These are phyloP conservation scores for Jatropha multifida DNA, from an alignment of 441 rosid species.

Conservation along the genomic window DNA sequence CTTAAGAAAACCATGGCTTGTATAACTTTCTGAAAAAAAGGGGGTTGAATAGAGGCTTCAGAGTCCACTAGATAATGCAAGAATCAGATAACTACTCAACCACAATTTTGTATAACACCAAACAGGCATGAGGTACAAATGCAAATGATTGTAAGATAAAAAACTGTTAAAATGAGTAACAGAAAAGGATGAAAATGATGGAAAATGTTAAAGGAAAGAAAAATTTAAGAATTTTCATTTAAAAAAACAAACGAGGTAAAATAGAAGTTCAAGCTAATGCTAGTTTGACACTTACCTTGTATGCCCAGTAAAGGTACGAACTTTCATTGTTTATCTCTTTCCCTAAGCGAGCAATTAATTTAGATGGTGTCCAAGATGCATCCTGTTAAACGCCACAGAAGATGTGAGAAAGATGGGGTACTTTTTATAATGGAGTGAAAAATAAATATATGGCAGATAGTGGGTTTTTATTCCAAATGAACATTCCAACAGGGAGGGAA, in stretches of 20 bases:
- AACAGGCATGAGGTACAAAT: not conserved
- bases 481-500: not conserved
- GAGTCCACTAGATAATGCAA: not conserved
- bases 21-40: not conserved
- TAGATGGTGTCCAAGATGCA: conserved; percentile 85
- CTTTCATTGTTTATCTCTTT: conserved; percentile 79
- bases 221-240: not conserved
- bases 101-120: not conserved
- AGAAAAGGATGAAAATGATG: not conserved
- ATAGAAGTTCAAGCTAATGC: conserved; percentile 9
- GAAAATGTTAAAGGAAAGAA: too few relatives aligned
- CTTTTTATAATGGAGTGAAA: not conserved
- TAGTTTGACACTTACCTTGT: conserved; percentile 49
- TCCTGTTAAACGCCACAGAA: conserved; percentile 40
- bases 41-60: not conserved
- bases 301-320: conserved; percentile 93
- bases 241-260: not conserved
- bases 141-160: not conserved
- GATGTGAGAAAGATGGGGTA: not conserved
- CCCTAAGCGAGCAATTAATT: conserved; percentile 70
- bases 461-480: not conserved
- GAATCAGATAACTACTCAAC: not conserved
- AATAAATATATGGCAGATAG: not conserved
- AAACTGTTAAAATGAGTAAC: not conserved
- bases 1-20: not conserved